Evolutionary conservation across 768 basidiomycete genomes (phyloP), one percentile per base, ranked within the genome.

Genomic region (Hygrocybe punicea): DNA sequence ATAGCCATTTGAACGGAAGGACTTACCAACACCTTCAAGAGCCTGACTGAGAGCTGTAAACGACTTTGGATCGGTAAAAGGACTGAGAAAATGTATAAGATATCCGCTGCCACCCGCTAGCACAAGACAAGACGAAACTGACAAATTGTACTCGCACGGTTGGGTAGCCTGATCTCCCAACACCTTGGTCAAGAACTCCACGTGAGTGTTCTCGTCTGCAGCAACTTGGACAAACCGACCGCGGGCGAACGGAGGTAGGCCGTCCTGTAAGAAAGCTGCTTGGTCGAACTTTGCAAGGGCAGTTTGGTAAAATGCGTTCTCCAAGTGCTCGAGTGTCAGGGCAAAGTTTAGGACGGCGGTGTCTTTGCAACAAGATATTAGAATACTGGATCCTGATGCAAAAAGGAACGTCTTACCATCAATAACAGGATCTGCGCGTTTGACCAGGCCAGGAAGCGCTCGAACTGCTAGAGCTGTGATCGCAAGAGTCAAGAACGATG

Each of bases 11-110:
- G n/a, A 24, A 87, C 4, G 84, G 84, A 7, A 81, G 29, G 8
- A 77, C 4, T 78, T 74, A 9, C 75, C 77, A 44, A 87, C 79
- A 29, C 76, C 73, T 71, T 86, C 84, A 39, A 85, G 67, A 53
- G 78, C 66, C 58, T 73, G 72, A 19, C 80, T 74, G 14, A 79
- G 64, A 14, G 71, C 72, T 33, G 74, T 66, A 70, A 84, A 84
- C 17, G 74, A 70, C 6, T 63, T 58, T 25, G 76, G 69, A 62
- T 78, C 78, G 39, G 73, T 73, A 64, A 75, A 71, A 4, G 77
- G 79, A 71, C 74, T 74, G 56, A n/a, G 53, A 42, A 53, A 29
- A 19, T 35, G 36, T 17, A 14, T 40, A 21, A 51, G 29, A 6
- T 5, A 13, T n/a, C 29, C 8, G 3, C 6, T 6, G 37, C 34